Evolutionary conservation across 2,329 filamentous ascomycete genomes (phyloP).

Genomic region (Ceratocystis destructans): DNA sequence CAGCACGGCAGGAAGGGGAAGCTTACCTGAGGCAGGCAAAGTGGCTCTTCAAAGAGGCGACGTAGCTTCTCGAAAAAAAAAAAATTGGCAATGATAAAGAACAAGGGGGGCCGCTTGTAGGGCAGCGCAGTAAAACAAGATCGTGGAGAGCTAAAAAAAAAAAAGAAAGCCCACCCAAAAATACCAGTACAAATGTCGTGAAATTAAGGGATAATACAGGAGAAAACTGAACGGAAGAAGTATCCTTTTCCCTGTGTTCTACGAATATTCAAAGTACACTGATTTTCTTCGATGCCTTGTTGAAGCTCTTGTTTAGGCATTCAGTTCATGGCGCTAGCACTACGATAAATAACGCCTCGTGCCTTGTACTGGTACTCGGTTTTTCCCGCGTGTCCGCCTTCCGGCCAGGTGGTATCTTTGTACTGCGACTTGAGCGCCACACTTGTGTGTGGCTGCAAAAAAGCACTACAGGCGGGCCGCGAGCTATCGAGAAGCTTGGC

Average conservation of each 20-base stretch:
- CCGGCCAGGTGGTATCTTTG: background rate
- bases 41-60: constrained; percentile 17
- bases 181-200: background rate
- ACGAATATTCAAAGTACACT: background rate
- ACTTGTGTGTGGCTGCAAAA: background rate
- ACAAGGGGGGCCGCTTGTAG: background rate
- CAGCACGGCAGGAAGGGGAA: constrained; percentile 6
- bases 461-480: background rate
- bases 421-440: background rate
- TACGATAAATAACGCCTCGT: background rate
- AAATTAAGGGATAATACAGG: background rate
- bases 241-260: background rate
- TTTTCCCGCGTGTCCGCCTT: background rate
- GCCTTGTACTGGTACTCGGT: background rate
- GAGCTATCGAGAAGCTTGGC: background rate
- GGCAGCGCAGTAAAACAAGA: background rate
- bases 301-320: no score
- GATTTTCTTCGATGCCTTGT: no score
- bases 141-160: background rate
- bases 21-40: constrained; percentile 6
- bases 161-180: no score
- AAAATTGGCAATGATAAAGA: background rate
- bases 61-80: constrained; percentile 17
- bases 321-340: no score
- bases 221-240: background rate